Evolutionary conservation across 2,329 filamentous ascomycete genomes (phyloP).

Genomic region (Zasmidium cellare): DNA sequence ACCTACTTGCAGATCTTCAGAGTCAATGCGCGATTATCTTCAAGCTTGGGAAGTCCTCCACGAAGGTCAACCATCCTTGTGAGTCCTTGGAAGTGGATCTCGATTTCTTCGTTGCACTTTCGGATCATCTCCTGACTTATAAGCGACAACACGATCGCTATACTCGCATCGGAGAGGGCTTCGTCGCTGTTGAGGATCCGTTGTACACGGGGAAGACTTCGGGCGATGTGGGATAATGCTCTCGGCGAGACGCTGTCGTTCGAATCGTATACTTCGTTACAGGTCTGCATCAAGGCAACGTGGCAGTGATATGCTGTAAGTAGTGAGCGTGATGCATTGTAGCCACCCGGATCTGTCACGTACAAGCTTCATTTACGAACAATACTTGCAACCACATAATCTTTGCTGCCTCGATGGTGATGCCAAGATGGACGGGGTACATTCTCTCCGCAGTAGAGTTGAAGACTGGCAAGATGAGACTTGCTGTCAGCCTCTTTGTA

Average conservation of each 20-base stretch:
- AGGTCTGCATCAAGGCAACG: background rate
- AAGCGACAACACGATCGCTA: background rate
- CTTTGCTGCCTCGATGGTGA: background rate
- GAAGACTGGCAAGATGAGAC: background rate
- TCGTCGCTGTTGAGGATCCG: background rate
- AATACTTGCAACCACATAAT: background rate
- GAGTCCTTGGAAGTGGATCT: background rate
- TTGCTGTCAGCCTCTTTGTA: background rate
- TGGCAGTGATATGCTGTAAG: background rate
- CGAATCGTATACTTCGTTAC: background rate
- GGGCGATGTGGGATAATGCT: background rate
- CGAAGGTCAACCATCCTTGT: background rate
- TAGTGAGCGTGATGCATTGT: background rate
- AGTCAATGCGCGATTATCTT: background rate
- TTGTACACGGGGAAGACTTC: background rate
- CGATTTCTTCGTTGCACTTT: background rate
- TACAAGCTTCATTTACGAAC: background rate
- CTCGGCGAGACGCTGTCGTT: background rate
- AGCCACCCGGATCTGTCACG: background rate
- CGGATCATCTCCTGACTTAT: background rate
- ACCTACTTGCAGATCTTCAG: background rate
- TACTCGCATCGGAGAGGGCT: background rate
- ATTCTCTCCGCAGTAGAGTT: background rate
- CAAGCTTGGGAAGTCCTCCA: background rate
- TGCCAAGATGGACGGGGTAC: background rate